phyloP scores from a whole-genome alignment of 2,329 filamentous ascomycete genomes.

The Tolypocladium ophioglossoides region DNA sequence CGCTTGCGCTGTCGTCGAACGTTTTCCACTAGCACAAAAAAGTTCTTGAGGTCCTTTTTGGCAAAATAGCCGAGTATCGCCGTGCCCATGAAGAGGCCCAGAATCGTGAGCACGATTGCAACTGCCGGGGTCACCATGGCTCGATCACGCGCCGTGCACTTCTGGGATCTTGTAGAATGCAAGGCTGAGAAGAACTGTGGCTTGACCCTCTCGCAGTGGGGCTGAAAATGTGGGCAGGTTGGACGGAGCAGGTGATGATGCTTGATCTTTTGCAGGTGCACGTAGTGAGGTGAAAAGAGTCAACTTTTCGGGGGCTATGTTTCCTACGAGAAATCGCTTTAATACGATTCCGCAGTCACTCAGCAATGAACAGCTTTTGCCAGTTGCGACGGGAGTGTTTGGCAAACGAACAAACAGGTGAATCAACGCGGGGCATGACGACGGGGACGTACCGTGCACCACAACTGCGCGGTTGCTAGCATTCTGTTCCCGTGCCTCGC shows the following conservation, averaged over 20 bases:
- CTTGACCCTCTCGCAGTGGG: background rate
- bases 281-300: background rate
- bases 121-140: conserved; percentile 6
- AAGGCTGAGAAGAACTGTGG: background rate
- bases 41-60: conserved; percentile 17
- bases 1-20: background rate
- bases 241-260: background rate
- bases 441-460: background rate
- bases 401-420: background rate
- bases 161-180: background rate
- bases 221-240: background rate
- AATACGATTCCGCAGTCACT: background rate
- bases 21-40: conserved; percentile 14
- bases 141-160: background rate
- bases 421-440: background rate
- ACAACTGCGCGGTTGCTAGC: background rate
- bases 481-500: background rate
- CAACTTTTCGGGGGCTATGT: fast-evolving
- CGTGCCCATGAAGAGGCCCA: conserved; percentile 19
- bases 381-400: background rate
- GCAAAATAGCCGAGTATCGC: conserved; percentile 18
- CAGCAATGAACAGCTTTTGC: background rate
- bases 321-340: background rate
- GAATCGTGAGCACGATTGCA: conserved; percentile 20
- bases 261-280: background rate